Evolutionary conservation across 2,329 filamentous ascomycete species (phyloP).

Genomic region (Zasmidium angulare): DNA sequence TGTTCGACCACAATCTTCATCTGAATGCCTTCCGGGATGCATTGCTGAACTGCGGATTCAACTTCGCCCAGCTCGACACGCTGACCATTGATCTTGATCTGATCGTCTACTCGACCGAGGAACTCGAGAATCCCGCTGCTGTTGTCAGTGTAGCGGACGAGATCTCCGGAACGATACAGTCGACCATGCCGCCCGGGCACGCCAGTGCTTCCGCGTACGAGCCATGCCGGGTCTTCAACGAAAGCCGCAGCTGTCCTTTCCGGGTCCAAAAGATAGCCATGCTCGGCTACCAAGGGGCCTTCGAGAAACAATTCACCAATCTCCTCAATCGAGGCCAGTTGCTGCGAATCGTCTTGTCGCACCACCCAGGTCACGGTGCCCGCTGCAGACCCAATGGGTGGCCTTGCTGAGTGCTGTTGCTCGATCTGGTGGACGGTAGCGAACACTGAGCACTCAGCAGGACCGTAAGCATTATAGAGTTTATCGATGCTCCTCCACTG

Average conservation of each 20-base stretch:
- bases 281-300: slow-evolving; percentile 45
- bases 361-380: slow-evolving; percentile 12
- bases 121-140: slow-evolving; percentile 50
- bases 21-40: neutral
- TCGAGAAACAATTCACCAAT: slow-evolving; percentile 50
- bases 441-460: slow-evolving; percentile 32
- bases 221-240: slow-evolving; percentile 31
- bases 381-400: neutral
- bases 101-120: slow-evolving; percentile 67
- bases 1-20: neutral
- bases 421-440: neutral
- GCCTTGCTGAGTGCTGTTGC: neutral
- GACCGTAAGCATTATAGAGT: slow-evolving; percentile 46
- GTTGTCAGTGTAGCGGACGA: slow-evolving; percentile 56
- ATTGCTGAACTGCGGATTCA: slow-evolving; percentile 52
- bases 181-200: slow-evolving; percentile 42
- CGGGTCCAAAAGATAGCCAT: slow-evolving; percentile 42
- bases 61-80: slow-evolving; percentile 75
- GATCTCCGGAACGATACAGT: slow-evolving; percentile 62
- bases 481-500: neutral
- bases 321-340: slow-evolving; percentile 59
- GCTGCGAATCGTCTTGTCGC: slow-evolving; percentile 7
- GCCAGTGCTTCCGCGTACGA: slow-evolving; percentile 10
- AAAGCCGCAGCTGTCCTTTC: slow-evolving; percentile 35
- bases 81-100: slow-evolving; percentile 76